A percentile compares a stretch with the other conserved stretches of the same genome.
These are phyloP conservation scores for Vigna reflexopilosa DNA, from an alignment of 306 rosid genomes.

Conservation along the genomic window DNA sequence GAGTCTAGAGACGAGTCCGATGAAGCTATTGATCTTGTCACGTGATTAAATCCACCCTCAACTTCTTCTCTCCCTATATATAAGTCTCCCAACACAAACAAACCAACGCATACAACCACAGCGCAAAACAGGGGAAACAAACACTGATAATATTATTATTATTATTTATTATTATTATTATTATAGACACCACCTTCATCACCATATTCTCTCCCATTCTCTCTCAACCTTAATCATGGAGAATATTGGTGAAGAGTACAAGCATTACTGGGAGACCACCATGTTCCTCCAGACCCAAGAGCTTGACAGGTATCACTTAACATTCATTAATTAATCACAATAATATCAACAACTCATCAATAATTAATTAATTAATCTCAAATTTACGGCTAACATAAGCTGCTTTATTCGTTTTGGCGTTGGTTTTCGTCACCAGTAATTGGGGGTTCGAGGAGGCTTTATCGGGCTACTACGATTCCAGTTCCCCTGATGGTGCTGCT, in stretches of 20 bases:
- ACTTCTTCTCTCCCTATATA: no score
- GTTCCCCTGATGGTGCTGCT: conserved; percentile 93
- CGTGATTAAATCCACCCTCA: conserved; percentile 34
- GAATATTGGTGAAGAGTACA: conserved; percentile 69
- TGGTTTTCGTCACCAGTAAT: conserved; percentile 43
- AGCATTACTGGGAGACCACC: conserved; percentile 74
- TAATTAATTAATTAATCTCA: neutral
- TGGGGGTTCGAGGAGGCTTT: conserved; percentile 86
- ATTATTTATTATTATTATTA: no score
- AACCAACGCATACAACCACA: neutral
- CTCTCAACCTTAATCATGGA: conserved; percentile 56
- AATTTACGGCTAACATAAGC: neutral
- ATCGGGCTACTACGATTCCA: conserved; percentile 80
- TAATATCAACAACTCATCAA: neutral
- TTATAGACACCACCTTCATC: neutral
- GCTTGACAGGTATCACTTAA: conserved; percentile 63
- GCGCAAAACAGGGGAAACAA: neutral
- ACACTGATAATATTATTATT: neutral
- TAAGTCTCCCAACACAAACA: neutral
- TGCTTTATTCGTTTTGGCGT: neutral
- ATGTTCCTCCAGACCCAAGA: conserved; percentile 77
- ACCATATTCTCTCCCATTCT: neutral
- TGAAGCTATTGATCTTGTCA: neutral
- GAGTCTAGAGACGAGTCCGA: neutral
- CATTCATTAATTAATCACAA: neutral